Percentiles rank a stretch among this genome's conserved stretches.
Conservation (phyloP, 2,329 filamentous ascomycete species). For the Alternaria alternata region DNA sequence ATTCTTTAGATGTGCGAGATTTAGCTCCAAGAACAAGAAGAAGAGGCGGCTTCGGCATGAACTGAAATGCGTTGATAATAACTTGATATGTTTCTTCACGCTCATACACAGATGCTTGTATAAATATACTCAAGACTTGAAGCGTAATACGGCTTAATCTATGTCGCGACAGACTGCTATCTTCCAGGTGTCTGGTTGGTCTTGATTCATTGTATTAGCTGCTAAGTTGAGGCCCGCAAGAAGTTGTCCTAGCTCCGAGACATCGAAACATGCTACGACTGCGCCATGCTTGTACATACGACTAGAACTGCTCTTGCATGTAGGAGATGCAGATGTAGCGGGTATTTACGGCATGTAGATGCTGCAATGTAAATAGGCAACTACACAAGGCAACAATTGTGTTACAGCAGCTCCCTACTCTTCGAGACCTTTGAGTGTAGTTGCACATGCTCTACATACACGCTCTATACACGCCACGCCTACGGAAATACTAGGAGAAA, state of each 20-base stretch:
- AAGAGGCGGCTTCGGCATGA: background rate
- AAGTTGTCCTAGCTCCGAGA: background rate
- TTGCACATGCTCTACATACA: background rate
- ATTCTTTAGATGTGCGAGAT: too few species aligned
- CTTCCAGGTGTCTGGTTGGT: background rate
- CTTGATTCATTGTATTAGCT: background rate
- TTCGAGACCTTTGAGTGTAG: background rate
- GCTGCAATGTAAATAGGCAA: background rate
- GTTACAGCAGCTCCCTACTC: too few species aligned
- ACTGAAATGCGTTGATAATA: background rate
- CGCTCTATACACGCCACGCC: background rate
- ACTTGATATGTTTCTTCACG: background rate
- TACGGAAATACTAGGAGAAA: background rate
- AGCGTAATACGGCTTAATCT: background rate
- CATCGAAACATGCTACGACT: background rate
- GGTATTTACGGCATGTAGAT: too few species aligned
- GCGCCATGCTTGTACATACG: background rate
- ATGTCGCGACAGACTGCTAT: background rate
- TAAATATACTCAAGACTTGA: background rate
- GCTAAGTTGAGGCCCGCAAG: background rate
- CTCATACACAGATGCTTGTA: background rate
- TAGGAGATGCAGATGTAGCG: background rate
- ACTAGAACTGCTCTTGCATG: background rate
- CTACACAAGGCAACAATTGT: background rate
- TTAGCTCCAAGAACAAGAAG: background rate